phyloP scores from a whole-genome alignment of 306 rosid genomes.

The Quercus suber region DNA sequence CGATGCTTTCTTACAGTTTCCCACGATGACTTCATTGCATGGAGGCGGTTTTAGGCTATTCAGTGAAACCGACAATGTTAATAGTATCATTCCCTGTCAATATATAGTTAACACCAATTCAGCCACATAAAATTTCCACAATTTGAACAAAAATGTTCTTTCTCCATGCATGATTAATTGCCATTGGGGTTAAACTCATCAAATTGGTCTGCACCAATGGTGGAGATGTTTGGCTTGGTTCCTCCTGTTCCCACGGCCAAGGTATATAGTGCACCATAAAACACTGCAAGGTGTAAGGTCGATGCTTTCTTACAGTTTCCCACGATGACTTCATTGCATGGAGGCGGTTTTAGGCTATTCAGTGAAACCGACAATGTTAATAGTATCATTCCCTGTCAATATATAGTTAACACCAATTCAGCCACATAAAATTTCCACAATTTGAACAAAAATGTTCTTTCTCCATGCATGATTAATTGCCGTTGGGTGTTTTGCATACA shows the following conservation, averaged over 20 bases:
- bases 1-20: conserved; percentile 71
- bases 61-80: conserved; percentile 65
- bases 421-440: background rate
- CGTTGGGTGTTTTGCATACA: too few relatives aligned
- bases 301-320: conserved; percentile 77
- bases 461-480: too few relatives aligned
- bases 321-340: conserved; percentile 32
- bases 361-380: conserved; percentile 68
- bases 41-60: conserved; percentile 60
- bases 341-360: conserved; percentile 58
- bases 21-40: conserved; percentile 36
- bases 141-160: too few relatives aligned
- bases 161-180: too few relatives aligned
- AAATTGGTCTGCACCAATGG: conserved; percentile 94
- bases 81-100: conserved; percentile 71
- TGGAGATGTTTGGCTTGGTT: conserved; percentile 90
- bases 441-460: background rate
- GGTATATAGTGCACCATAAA: conserved; percentile 75
- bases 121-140: too few relatives aligned
- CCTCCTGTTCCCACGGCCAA: conserved; percentile 92
- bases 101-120: background rate
- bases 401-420: background rate
- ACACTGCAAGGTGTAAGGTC: conserved; percentile 60
- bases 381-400: conserved; percentile 69
- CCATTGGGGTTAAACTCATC: conserved; percentile 74